Evolutionary conservation across 2,329 filamentous ascomycete species (phyloP).

Genomic region (Aspergillus novoparasiticus): DNA sequence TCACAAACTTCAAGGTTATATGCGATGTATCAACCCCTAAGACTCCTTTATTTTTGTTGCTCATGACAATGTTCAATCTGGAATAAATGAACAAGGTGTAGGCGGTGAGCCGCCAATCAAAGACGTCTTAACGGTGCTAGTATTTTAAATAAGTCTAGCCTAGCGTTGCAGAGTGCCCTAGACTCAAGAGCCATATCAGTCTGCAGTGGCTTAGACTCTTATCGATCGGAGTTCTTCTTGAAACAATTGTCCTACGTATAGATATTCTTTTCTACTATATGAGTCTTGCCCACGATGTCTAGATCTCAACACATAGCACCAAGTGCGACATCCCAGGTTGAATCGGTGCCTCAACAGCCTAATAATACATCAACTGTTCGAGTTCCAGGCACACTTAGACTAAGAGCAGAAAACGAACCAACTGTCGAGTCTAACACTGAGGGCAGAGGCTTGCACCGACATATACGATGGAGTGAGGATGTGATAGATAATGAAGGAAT

Average conservation of each 20-base stretch:
- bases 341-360: constrained; percentile 28
- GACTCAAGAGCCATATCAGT: background rate
- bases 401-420: constrained; percentile 30
- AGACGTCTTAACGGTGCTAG: background rate
- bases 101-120: background rate
- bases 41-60: background rate
- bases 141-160: background rate
- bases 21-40: background rate
- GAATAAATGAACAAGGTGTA: background rate
- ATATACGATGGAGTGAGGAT: constrained; percentile 89
- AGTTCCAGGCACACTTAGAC: constrained; percentile 33
- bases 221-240: background rate
- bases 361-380: constrained; percentile 23
- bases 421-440: constrained; percentile 9
- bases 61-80: background rate
- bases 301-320: constrained; percentile 33
- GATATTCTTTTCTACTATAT: background rate
- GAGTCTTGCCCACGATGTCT: constrained; percentile 31
- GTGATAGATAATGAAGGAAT: constrained; percentile 95
- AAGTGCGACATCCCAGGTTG: constrained; percentile 28
- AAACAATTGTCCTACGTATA: background rate
- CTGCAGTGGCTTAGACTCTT: background rate
- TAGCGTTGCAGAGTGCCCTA: background rate
- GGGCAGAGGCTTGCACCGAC: constrained; percentile 50
- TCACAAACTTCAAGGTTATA: background rate